Base-by-base conservation (phyloP, 2,329 filamentous ascomycete species). In the Colletotrichum sp. region DNA sequence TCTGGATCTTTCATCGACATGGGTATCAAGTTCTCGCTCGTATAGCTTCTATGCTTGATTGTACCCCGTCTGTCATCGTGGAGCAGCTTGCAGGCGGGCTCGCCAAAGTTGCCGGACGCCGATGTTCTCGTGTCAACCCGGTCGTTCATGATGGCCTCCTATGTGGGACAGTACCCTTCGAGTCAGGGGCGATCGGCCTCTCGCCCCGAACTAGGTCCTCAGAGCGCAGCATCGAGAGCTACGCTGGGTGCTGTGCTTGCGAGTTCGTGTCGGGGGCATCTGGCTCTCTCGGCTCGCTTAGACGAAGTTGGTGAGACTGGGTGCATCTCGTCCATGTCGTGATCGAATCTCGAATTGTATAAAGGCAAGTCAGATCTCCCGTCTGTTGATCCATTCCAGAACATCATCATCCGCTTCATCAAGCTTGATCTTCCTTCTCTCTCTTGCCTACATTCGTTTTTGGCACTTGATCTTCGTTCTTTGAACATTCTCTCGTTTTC, bases 361-460 rank as follows among this genome's bases (percentile, higher is more conserved):
- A 76, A 70, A 76, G 64, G 57, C 39, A 10, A 69, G 44, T 24
- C 69, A 26, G 49, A n/a, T 34, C 57, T 52, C 44, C 70, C 55
- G 55, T 34, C 28, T 32, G 8, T 34, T 36, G 34, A 12, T 10
- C 44, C 32, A 10, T 49, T 26, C 64, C 44, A 18, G 10, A 52
- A 10, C 63, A 76, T 65, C 55, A 76, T 69, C 70, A 69, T 73
- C 69, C 24, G 59, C 73, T 69, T 76, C 57, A 44, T 69, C 59
- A 69, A 65, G 70, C 44, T 64, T 60, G 44, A 44, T 60, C 70
- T 60, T 73, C 69, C 64, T 65, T 49, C 36, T 63, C 30, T 59
- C 39, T 59, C 36, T 24, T 68, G 64, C 64, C 73, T 69, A 63
- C 69, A 49, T n/a, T 73, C 70, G 57, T 76, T 65, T 52, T 49